A percentile compares a stretch with the other conserved stretches of the same genome.
Evolutionary conservation across 805 yeast genomes (phyloP).

Genomic region (Suhomyces sp.): DNA sequence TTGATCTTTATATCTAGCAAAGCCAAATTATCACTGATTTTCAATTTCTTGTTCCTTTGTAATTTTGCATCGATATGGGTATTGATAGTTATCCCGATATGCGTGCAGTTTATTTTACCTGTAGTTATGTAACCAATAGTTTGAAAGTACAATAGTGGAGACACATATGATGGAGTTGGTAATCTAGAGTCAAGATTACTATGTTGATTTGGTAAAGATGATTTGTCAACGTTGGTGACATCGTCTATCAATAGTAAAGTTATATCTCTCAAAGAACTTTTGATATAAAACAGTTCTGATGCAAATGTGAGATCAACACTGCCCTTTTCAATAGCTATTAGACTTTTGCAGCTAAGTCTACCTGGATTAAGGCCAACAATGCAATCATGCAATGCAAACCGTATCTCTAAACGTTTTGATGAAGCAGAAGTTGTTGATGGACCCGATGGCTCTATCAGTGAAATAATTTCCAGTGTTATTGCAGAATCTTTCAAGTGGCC

Average conservation of each 20-base stretch:
- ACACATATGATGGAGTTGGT: slow-evolving; percentile 12
- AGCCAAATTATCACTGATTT: slow-evolving; percentile 23
- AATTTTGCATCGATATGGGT: slow-evolving; percentile 22
- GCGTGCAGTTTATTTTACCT: slow-evolving; percentile 44
- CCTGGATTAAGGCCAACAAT: slow-evolving; percentile 65
- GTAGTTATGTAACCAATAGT: slow-evolving; percentile 54
- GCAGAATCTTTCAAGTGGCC: too few species aligned
- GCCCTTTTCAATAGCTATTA: slow-evolving; percentile 53
- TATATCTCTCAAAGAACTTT: slow-evolving; percentile 49
- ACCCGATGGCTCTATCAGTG: neutral
- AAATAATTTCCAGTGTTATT: too few species aligned
- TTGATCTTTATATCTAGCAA: slow-evolving; percentile 46
- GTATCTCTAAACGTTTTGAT: slow-evolving; percentile 22
- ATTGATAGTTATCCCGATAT: slow-evolving; percentile 33
- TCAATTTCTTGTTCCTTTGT: slow-evolving; percentile 17
- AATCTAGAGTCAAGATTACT: slow-evolving; percentile 2
- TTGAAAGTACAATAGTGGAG: slow-evolving; percentile 40
- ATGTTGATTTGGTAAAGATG: neutral
- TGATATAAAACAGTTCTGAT: slow-evolving; percentile 31
- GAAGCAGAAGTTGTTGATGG: neutral
- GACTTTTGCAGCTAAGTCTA: slow-evolving; percentile 52
- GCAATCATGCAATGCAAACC: slow-evolving; percentile 49
- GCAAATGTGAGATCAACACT: slow-evolving; percentile 47
- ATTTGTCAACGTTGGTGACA: slow-evolving; percentile 3
- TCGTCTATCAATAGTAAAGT: slow-evolving; percentile 68